Evolutionary conservation across 179 eudicot genomes (phyloP), one percentile per base, ranked within the genome.

Genomic region (Spergularia azorica): DNA sequence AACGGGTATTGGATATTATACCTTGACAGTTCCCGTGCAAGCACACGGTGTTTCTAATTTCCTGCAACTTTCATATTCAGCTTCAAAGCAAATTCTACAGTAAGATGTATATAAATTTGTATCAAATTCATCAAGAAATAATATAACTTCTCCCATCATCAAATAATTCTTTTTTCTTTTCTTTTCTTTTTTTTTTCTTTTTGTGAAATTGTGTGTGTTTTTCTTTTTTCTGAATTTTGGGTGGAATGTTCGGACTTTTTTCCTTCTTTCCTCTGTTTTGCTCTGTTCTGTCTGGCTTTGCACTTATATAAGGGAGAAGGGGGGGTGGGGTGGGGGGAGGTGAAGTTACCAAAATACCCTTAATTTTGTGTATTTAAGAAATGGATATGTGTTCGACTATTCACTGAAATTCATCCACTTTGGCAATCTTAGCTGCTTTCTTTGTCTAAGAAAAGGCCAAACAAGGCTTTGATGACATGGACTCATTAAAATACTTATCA

Each of bases 11-110:
- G 69, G 10, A 8, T 20, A 26, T 43, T 43, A 8, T 76, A 90
- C 98, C 97, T 93, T 95, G 70, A 85, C 89, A 58, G 98, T 95
- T 41, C 97, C 99, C 73, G 97, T 90, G 59, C 97, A 95, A 70
- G 94, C 75, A 83, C 99, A 95, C 57, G 99, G 97, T 63, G 97
- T 65, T 80, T 95, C 97, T 69, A 95, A 75, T 75, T 70, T 86
- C 60, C 78, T 88, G 72, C 83, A 89, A 78, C 89, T 88, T 84
- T 92, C 90, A 46, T 82, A 80, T 36, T 93, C 97, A 72, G 83
- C 90, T 76, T 95, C 99, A 74, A 90, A 97, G 80, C 97, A 95
- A 43, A 93, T 95, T 89, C 97, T 91, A 69, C 97, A 93, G 6
- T 81, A 56, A 15, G 17, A 65, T 58, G 76, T 14, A 38, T 38